These are phyloP conservation scores for Dendrostoma leiphaemia DNA, from an alignment of 2,329 filamentous ascomycete species.

Conservation along the genomic window DNA sequence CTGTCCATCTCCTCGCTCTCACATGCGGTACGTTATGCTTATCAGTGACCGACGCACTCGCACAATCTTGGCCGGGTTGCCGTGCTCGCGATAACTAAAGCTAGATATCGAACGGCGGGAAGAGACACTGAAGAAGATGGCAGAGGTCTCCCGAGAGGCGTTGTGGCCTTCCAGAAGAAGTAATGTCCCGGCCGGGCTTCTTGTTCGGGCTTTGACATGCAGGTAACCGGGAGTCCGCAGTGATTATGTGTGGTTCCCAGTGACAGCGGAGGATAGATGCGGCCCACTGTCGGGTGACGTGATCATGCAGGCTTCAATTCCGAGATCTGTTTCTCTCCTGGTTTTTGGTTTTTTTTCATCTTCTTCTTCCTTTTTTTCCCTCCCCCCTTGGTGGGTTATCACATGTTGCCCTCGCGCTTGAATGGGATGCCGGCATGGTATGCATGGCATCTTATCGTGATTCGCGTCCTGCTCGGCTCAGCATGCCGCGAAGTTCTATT, in stretches of 20 bases:
- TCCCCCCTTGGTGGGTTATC: no score
- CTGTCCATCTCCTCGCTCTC: no score
- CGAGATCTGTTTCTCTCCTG: background rate
- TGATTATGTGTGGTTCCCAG: no score
- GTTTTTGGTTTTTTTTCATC: no score
- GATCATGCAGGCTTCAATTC: background rate
- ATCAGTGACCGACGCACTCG: no score
- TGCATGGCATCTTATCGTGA: no score
- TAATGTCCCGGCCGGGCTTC: background rate
- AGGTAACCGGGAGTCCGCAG: no score
- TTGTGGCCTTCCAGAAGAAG: constrained; percentile 5
- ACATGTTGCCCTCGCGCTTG: no score
- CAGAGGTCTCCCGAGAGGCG: background rate
- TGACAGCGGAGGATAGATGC: background rate
- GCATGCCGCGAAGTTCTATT: no score
- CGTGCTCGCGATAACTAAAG: background rate
- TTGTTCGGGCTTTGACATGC: constrained; percentile 2
- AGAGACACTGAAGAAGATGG: background rate
- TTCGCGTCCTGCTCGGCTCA: background rate
- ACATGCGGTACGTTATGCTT: no score
- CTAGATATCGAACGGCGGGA: background rate
- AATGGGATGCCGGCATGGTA: no score
- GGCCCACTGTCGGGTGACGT: constrained; percentile 1
- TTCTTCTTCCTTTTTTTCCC: no score
- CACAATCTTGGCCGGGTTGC: background rate